phyloP scores from a whole-genome alignment of 495 filamentous ascomycete genomes.

The Trichoderma orchidacearum region DNA sequence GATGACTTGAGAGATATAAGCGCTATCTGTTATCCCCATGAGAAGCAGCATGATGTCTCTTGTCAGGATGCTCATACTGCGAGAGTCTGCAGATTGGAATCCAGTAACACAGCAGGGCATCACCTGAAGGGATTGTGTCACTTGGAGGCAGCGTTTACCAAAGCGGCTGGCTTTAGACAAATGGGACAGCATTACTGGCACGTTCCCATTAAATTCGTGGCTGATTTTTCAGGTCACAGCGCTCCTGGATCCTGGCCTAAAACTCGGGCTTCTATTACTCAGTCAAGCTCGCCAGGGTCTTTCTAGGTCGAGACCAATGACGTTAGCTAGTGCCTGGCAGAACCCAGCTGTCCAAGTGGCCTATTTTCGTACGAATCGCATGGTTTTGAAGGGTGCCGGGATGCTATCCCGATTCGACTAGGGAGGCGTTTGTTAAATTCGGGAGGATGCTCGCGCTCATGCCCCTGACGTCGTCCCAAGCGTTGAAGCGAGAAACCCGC shows the following conservation, averaged over 20 bases:
- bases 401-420: background rate
- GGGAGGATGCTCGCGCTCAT: background rate
- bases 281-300: background rate
- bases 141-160: background rate
- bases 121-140: background rate
- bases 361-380: background rate
- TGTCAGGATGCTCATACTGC: background rate
- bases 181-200: background rate
- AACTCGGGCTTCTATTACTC: background rate
- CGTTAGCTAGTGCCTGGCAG: background rate
- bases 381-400: background rate
- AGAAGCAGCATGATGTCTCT: background rate
- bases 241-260: background rate
- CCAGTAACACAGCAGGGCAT: background rate
- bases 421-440: background rate
- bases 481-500: background rate
- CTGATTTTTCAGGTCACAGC: background rate
- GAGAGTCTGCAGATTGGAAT: background rate
- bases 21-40: no score
- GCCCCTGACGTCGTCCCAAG: background rate
- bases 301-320: conserved; percentile 1
- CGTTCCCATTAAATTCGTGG: background rate
- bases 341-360: background rate
- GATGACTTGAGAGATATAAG: background rate
- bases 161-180: background rate